Evolutionary conservation across 805 yeast species (phyloP).

Genomic region (Candida schatavii): DNA sequence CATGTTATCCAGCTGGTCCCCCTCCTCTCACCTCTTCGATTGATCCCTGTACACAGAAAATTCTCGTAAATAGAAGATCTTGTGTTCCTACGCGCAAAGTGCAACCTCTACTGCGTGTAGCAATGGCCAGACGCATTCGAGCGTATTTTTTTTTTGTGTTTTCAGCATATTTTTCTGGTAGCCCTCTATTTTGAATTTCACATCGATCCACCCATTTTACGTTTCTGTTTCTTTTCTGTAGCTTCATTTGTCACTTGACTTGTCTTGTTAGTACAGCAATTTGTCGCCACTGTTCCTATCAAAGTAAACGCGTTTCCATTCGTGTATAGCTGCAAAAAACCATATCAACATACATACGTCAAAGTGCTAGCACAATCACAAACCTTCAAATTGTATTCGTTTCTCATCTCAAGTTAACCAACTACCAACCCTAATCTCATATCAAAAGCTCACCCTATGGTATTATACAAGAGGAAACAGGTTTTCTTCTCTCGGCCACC

Average conservation of each 20-base stretch:
- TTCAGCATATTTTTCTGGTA: background rate
- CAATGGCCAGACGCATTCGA: too few species aligned
- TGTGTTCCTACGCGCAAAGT: too few species aligned
- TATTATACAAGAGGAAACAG: constrained; percentile 70
- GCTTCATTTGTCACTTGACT: background rate
- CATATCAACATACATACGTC: background rate
- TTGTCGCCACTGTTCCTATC: too few species aligned
- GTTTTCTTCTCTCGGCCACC: constrained; percentile 59
- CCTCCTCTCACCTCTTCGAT: too few species aligned
- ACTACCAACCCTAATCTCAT: too few species aligned
- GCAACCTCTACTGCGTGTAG: too few species aligned
- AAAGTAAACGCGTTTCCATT: too few species aligned
- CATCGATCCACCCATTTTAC: background rate
- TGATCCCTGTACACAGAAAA: too few species aligned
- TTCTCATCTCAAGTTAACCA: too few species aligned
- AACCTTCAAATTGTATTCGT: background rate
- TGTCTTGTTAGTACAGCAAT: background rate
- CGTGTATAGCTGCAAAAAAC: too few species aligned
- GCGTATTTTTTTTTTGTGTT: background rate
- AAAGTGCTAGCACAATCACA: background rate
- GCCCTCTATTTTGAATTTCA: background rate
- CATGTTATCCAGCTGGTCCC: too few species aligned
- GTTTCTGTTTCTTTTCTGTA: background rate
- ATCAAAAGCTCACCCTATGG: constrained; percentile 58
- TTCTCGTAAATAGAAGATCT: too few species aligned